Conservation (phyloP, 1,284 basidiomycete species). For the Cryptococcus maquisensis region DNA sequence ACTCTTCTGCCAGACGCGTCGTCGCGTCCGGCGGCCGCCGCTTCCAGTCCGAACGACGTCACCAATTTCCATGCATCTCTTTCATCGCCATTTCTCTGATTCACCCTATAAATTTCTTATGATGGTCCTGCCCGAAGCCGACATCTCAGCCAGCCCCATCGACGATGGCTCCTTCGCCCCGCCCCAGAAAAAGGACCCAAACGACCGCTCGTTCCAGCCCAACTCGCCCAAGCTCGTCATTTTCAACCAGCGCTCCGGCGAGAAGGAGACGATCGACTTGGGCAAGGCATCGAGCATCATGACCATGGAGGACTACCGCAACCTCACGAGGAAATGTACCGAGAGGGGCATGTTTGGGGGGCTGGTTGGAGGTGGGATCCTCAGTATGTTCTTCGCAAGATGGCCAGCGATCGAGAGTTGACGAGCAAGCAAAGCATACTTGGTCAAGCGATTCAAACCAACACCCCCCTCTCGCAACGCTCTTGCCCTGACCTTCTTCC, state of each 20-base stretch:
- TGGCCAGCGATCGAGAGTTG: not conserved
- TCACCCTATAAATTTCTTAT: not conserved
- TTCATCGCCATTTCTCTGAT: not conserved
- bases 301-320: constrained; percentile 17
- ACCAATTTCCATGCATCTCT: too few relatives aligned
- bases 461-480: constrained; percentile 21
- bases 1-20: too few relatives aligned
- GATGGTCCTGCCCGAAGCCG: constrained; percentile 13
- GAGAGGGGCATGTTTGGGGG: constrained; percentile 19
- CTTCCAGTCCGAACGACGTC: too few relatives aligned
- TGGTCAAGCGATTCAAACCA: constrained; percentile 13
- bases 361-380: constrained; percentile 11
- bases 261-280: constrained; percentile 13
- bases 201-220: constrained; percentile 3
- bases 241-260: constrained; percentile 14
- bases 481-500: constrained; percentile 26
- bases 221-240: constrained; percentile 9
- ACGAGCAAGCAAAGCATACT: constrained; percentile 7
- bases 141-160: constrained; percentile 11
- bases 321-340: constrained; percentile 11
- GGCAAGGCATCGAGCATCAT: constrained; percentile 10
- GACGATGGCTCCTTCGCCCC: constrained; percentile 14
- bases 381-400: constrained; percentile 8
- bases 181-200: not conserved
- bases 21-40: too few relatives aligned